Percentiles rank a stretch among this genome's conserved stretches.
phyloP scores from a whole-genome alignment of 352 stramenopile genomes.

The Pythium sukuiense region DNA sequence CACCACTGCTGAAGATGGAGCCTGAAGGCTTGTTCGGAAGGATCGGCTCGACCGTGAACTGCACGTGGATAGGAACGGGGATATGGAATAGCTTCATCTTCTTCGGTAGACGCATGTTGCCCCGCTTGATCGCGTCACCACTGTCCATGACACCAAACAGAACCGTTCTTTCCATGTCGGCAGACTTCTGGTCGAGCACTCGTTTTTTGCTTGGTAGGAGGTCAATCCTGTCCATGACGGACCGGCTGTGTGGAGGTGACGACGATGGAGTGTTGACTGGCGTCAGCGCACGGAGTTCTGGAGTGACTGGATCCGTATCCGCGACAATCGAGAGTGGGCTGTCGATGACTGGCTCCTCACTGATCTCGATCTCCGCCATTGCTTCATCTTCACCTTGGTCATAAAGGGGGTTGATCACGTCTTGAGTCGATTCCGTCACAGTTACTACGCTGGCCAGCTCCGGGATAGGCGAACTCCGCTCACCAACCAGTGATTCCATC shows the following conservation, averaged over 20 bases:
- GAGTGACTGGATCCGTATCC: background rate
- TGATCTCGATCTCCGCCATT: background rate
- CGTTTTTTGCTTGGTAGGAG: constrained; percentile 2
- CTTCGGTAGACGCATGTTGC: constrained; percentile 21
- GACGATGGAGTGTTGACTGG: background rate
- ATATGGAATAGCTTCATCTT: constrained; percentile 35
- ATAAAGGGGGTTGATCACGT: constrained; percentile 16
- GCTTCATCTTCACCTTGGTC: constrained; percentile 6
- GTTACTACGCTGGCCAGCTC: background rate
- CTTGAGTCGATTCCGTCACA: constrained; percentile 7
- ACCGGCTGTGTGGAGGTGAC: background rate
- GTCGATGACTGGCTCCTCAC: background rate
- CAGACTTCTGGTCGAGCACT: background rate
- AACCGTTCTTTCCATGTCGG: background rate
- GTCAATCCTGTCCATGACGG: background rate
- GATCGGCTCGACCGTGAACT: background rate
- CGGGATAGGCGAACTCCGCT: constrained; percentile 1
- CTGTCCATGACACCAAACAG: background rate
- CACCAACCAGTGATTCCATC: background rate
- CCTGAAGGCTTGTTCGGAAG: background rate
- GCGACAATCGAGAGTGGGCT: background rate
- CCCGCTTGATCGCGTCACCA: background rate
- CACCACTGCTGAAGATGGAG: background rate
- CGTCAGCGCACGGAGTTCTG: background rate
- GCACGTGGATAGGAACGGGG: background rate